Conservation (phyloP, 2,329 filamentous ascomycete genomes). For the Colletotrichum sp. region DNA sequence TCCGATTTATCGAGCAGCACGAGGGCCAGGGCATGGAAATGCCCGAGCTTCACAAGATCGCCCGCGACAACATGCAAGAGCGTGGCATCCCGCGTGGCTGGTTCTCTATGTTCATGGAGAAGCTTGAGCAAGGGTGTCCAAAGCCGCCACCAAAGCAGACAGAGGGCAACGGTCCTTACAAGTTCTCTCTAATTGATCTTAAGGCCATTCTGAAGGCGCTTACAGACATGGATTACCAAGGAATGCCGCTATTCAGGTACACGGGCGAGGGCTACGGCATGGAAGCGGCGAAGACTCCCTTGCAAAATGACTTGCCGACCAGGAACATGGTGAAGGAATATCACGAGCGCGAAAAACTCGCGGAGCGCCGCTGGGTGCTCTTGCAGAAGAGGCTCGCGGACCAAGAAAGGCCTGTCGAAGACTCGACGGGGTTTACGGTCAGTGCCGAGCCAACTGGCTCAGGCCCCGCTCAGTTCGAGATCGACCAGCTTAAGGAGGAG, state of each 20-base stretch:
- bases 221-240: neutral
- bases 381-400: neutral
- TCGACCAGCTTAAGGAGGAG: neutral
- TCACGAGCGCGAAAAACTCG: neutral
- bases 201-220: neutral
- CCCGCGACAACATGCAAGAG: neutral
- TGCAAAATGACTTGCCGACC: no score
- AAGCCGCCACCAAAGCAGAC: neutral
- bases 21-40: accelerated
- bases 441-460: neutral
- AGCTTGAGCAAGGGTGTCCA: neutral
- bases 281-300: neutral
- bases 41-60: neutral
- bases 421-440: neutral
- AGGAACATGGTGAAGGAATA: neutral
- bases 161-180: neutral
- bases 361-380: neutral
- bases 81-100: neutral
- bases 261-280: neutral
- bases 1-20: accelerated
- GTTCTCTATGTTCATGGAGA: neutral
- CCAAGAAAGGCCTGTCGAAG: neutral
- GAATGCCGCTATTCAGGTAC: neutral
- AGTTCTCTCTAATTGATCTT: neutral
- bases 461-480: neutral